Conservation (phyloP, 768 basidiomycete genomes). For the Auricularia auricula-judae region DNA sequence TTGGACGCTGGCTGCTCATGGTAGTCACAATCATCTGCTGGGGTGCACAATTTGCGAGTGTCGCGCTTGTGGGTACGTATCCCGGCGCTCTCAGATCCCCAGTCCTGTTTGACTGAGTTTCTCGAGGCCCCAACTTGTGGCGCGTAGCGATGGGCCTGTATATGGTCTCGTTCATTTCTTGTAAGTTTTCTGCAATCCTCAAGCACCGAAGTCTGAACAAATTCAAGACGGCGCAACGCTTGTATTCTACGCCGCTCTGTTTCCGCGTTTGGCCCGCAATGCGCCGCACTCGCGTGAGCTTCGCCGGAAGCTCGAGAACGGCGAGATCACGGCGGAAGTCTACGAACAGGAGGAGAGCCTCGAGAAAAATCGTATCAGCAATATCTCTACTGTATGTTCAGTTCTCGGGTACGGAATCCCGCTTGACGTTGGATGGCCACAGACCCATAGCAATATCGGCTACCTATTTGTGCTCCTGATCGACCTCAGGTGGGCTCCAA, state of each 20-base stretch:
- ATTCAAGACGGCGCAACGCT: constrained; percentile 55
- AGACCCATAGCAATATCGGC: constrained; percentile 72
- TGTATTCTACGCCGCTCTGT: constrained; percentile 69
- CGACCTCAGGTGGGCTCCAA: constrained; percentile 29
- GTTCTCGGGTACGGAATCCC: not conserved
- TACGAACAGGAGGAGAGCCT: constrained; percentile 68
- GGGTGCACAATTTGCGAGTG: constrained; percentile 69
- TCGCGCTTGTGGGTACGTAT: constrained; percentile 55
- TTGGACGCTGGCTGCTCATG: constrained; percentile 72
- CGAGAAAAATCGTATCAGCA: constrained; percentile 78
- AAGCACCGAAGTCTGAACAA: not conserved
- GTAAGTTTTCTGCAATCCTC: constrained; percentile 9
- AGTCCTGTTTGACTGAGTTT: not conserved
- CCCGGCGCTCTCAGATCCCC: not conserved
- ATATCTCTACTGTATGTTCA: constrained; percentile 59
- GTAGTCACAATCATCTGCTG: constrained; percentile 64
- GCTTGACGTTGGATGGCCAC: not conserved
- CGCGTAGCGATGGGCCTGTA: constrained; percentile 65
- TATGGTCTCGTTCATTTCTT: constrained; percentile 69
- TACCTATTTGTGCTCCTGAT: constrained; percentile 55
- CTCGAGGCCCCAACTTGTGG: constrained; percentile 56
- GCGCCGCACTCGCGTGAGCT: constrained; percentile 51
- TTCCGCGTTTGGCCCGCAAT: constrained; percentile 74
- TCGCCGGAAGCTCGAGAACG: constrained; percentile 43
- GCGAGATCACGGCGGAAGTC: constrained; percentile 46